Base-by-base conservation (phyloP, 345 rosid genomes). In the Eucalyptus erythrocorys region DNA sequence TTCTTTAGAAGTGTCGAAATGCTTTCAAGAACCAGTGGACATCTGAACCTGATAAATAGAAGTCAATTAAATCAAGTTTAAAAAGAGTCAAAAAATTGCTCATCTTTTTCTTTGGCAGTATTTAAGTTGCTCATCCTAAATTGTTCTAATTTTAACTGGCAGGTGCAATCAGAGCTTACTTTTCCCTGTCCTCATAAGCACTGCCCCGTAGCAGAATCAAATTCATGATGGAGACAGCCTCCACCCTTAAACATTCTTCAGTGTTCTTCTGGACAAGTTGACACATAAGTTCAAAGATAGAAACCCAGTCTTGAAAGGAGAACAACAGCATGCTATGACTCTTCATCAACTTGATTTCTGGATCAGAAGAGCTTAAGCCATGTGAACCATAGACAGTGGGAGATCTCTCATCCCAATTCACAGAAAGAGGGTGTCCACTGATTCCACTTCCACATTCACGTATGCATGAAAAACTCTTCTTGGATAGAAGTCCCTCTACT, bases 151-250 rank as follows among this genome's bases (percentile, higher is more conserved):
- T 51, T 37, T 53, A 48, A 82, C 53, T 59, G 86, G 86, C 85
- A 43, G 26, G 81, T 61, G 51, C 76, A 64, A 10, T 30, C 4
- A 82, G 42, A 47, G 86, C 96, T 93, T 91, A 98, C 99, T 88
- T 93, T 94, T 94, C 97, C 91, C 97, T 94, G 87, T 92, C 94
- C 6, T 89, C 86, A 89, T 88, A 93, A 51, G 96, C 96, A 93
- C 93, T 90, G 87, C 92, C 92, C 88, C 94, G 92, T 95, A 93
- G 90, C 88, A 95, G 84, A 89, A 98, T 92, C 91, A 93, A 87
- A 92, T 94, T 98, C 99, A 98, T 95, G 90, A 94, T 93, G 32
- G 96, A 94, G 80, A 94, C 89, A 85, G 98, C 98, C 92, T 95
- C 98, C 85, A 93, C 87, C 89, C 94, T 95, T 68, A 92, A 91